A percentile compares a stretch with the other conserved stretches of the same genome.
These are phyloP conservation scores for Globisporangium okanoganense DNA, from an alignment of 352 stramenopile genomes.

Conservation along the genomic window DNA sequence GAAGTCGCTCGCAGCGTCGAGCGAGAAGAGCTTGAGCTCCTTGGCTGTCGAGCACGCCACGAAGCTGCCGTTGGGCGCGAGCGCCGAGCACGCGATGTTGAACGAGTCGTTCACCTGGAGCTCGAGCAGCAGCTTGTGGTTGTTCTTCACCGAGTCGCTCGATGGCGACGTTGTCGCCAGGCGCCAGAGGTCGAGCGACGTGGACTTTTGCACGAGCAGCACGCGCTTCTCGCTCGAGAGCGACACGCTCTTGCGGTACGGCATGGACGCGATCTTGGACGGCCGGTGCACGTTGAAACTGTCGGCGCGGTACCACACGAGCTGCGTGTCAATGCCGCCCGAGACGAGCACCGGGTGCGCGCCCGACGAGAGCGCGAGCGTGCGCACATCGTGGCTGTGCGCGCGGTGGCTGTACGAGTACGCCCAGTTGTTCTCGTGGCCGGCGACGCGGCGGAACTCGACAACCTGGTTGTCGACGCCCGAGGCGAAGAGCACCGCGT, in stretches of 20 bases:
- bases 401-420: slow-evolving; percentile 87
- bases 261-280: slow-evolving; percentile 88
- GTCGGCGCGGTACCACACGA: slow-evolving; percentile 87
- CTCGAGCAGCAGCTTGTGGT: slow-evolving; percentile 71
- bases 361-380: slow-evolving; percentile 66
- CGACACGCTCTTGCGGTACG: slow-evolving; percentile 64
- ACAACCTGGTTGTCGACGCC: slow-evolving; percentile 93
- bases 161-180: slow-evolving; percentile 31
- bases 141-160: slow-evolving; percentile 24
- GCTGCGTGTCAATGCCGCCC: slow-evolving; percentile 92
- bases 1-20: slow-evolving; percentile 47
- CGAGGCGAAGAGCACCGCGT: slow-evolving; percentile 90
- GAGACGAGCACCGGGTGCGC: slow-evolving; percentile 79
- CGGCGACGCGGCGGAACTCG: slow-evolving; percentile 57
- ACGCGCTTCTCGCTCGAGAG: slow-evolving; percentile 64
- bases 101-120: slow-evolving; percentile 70
- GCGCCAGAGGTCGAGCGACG: slow-evolving; percentile 68
- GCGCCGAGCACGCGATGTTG: slow-evolving; percentile 81
- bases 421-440: slow-evolving; percentile 47
- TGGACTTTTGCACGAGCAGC: slow-evolving; percentile 72
- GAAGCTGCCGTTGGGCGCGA: slow-evolving; percentile 84
- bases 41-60: slow-evolving; percentile 83
- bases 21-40: slow-evolving; percentile 86
- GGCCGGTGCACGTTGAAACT: slow-evolving; percentile 85
- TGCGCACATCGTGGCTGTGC: slow-evolving; percentile 89